A percentile compares a stretch with the other conserved stretches of the same genome.
Evolutionary conservation across 768 basidiomycete genomes (phyloP).

Genomic region (Termitomyces sp.): DNA sequence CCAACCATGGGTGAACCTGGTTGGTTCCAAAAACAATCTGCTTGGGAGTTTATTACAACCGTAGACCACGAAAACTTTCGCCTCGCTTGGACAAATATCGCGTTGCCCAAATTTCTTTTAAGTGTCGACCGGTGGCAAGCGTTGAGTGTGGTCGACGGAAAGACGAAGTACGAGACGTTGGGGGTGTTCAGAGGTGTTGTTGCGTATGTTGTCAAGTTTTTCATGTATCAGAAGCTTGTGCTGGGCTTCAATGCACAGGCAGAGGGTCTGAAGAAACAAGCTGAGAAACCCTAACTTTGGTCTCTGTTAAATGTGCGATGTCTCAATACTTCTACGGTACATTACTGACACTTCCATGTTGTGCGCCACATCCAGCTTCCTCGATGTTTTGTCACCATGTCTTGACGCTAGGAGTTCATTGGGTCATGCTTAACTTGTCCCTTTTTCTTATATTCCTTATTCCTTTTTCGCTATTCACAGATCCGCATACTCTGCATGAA

Average conservation of each 20-base stretch:
- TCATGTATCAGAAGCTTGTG: conserved; percentile 35
- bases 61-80: conserved; percentile 50
- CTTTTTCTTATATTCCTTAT: background rate
- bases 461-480: background rate
- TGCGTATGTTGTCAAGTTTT: conserved; percentile 46
- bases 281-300: conserved; percentile 27
- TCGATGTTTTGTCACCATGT: background rate
- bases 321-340: background rate
- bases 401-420: background rate
- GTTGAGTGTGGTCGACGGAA: conserved; percentile 41
- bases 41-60: conserved; percentile 39
- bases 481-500: background rate
- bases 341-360: background rate
- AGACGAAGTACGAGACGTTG: conserved; percentile 58
- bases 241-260: conserved; percentile 49
- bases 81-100: conserved; percentile 47
- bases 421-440: background rate
- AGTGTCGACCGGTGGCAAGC: conserved; percentile 59
- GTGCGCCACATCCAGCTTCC: background rate
- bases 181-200: conserved; percentile 54
- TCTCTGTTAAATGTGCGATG: background rate
- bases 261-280: conserved; percentile 46
- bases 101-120: conserved; percentile 42
- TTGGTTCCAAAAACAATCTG: conserved; percentile 29
- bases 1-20: conserved; percentile 45